Base-by-base conservation (phyloP, 140 eudicot species). In the Senecio squalidus region DNA sequence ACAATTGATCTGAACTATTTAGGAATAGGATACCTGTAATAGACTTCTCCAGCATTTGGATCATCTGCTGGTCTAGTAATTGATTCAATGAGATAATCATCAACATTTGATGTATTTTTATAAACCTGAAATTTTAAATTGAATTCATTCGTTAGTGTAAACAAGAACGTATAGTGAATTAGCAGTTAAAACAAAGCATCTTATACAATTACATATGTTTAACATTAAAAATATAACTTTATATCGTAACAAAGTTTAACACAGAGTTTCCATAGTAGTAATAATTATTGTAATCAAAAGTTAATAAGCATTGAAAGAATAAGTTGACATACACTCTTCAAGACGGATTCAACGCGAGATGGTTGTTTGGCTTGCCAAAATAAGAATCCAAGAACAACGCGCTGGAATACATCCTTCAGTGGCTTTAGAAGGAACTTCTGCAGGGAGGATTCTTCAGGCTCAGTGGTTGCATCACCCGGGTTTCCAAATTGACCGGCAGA, bases 311-410 rank as follows among this genome's bases (percentile, higher is more conserved):
- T 3, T 9, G 39, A 30, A 58, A 27, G 52, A 57, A 27, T 53
- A 54, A 13, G 28, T 9, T 68, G 55, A 69, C 98, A 22, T 84
- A 92, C 98, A 75, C 96, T 92, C 69, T 84, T 86, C 75, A 90
- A 76, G 60, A 92, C 98, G 13, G 98, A 87, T 62, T 79, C 81
- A 21, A 92, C 51, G 9, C 95, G 95, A 69, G 92, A 76, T 58
- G 96, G 98, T 66, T 84, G 95, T 76, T 83, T 92, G 26, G 98
- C 84, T 82, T 86, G 96, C 98, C 96, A 92, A 66, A 92, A 92
- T 52, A 87, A 66, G 65, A 87, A 81, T 36, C 93, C 95, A 40
- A 92, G 92, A 73, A 71, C 76, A 2, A 92, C 81, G 9, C 96
- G 89, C 62, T 92, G 98, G 56, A 92, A 84, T 49, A 75, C 36